Evolutionary conservation across 257 asterid species (phyloP).

Genomic region (Gardenia jasminoides): DNA sequence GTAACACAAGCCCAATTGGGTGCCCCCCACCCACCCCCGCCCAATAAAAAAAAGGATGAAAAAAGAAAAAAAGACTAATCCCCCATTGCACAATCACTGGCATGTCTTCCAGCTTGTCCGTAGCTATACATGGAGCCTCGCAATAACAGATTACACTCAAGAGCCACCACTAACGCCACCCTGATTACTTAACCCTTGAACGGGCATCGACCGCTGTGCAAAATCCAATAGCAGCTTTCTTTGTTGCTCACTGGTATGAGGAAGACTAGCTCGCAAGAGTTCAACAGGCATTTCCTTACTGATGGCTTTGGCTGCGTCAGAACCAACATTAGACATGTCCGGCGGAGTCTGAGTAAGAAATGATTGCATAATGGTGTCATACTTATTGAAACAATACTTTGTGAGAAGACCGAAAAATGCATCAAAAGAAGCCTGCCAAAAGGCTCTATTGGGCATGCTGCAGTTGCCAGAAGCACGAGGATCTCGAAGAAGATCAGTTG

Average conservation of each 20-base stretch:
- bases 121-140: not conserved
- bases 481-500: conserved; percentile 39
- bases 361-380: conserved; percentile 36
- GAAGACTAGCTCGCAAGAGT: conserved; percentile 51
- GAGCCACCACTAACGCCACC: conserved; percentile 22
- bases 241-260: conserved; percentile 47
- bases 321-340: conserved; percentile 19
- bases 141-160: conserved; percentile 1
- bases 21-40: no score
- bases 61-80: not conserved
- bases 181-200: conserved; percentile 26
- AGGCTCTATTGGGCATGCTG: conserved; percentile 38
- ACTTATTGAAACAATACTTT: conserved; percentile 41
- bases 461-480: conserved; percentile 35
- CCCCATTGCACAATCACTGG: not conserved
- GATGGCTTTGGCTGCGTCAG: conserved; percentile 41
- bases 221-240: conserved; percentile 42
- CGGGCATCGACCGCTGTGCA: conserved; percentile 44
- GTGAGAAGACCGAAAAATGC: conserved; percentile 41
- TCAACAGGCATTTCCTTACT: conserved; percentile 51
- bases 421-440: conserved; percentile 57
- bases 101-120: not conserved
- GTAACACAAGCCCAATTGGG: not conserved
- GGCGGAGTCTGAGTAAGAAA: conserved; percentile 20
- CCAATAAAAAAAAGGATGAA: no score